Evolutionary conservation across 306 rosid genomes (phyloP).

Genomic region (Acacia melanoxylon): DNA sequence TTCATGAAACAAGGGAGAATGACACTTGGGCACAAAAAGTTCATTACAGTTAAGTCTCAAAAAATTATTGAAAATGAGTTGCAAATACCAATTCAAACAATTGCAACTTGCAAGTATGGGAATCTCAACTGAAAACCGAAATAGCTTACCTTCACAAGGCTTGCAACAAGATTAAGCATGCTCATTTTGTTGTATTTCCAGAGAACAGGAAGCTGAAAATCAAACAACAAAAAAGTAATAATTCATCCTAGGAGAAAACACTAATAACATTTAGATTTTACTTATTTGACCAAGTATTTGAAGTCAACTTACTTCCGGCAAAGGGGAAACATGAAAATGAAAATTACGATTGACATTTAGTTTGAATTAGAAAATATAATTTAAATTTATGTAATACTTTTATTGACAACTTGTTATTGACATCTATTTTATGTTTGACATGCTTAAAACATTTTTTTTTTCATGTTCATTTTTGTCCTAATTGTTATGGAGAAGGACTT

Average conservation of each 20-base stretch:
- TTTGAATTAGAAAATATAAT: not conserved
- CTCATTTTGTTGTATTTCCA: slow-evolving; percentile 93
- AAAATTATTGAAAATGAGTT: not conserved
- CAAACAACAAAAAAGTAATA: slow-evolving; percentile 26
- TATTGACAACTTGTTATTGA: not conserved
- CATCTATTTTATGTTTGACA: not conserved
- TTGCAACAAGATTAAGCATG: slow-evolving; percentile 85
- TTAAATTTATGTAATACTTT: not conserved
- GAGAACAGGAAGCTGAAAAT: slow-evolving; percentile 74
- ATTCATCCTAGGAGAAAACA: slow-evolving; percentile 18
- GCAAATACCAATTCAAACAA: not conserved
- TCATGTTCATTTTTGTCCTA: not conserved
- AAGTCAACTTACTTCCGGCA: not conserved
- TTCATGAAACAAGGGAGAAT: not conserved
- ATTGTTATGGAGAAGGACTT: not conserved
- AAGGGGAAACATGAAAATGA: not conserved
- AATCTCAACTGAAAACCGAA: not conserved
- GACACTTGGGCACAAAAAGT: not conserved
- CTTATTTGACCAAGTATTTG: slow-evolving; percentile 20
- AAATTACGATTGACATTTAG: not conserved
- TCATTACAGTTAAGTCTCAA: not conserved
- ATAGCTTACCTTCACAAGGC: slow-evolving; percentile 70
- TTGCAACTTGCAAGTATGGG: not conserved
- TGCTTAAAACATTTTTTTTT: not conserved
- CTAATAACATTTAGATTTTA: slow-evolving; percentile 9